These are phyloP conservation scores for Neurospora sublineolata DNA, from an alignment of 495 filamentous ascomycete species.

Conservation along the genomic window DNA sequence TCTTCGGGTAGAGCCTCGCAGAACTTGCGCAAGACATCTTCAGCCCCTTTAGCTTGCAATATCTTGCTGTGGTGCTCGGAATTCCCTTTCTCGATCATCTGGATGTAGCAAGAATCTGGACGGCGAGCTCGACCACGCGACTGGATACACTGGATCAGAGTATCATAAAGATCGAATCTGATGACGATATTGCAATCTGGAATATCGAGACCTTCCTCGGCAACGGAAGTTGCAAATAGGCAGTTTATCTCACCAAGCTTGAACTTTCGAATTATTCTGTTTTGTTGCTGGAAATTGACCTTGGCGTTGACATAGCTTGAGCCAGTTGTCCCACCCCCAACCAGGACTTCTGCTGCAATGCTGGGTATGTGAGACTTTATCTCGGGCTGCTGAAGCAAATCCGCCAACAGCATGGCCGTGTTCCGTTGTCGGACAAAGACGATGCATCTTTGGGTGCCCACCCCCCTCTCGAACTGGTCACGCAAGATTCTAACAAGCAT, in stretches of 20 bases:
- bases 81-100: constrained; percentile 69
- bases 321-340: constrained; percentile 14
- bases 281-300: constrained; percentile 61
- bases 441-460: constrained; percentile 61
- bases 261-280: constrained; percentile 66
- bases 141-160: constrained; percentile 92
- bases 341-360: constrained; percentile 54
- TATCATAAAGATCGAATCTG: constrained; percentile 79
- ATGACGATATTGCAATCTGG: constrained; percentile 90
- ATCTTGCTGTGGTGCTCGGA: constrained; percentile 42
- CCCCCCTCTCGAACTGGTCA: constrained; percentile 41
- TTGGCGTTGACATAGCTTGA: constrained; percentile 26
- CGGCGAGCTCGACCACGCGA: constrained; percentile 84
- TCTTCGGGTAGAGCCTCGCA: constrained; percentile 68
- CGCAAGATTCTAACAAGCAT: constrained; percentile 46
- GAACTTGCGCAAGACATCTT: constrained; percentile 56
- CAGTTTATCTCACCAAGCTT: constrained; percentile 75
- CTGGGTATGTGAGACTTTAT: constrained; percentile 39
- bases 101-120: constrained; percentile 64
- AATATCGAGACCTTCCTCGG: constrained; percentile 92
- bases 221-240: constrained; percentile 82
- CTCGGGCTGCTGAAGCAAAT: constrained; percentile 46
- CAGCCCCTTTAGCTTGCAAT: constrained; percentile 31
- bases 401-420: constrained; percentile 60
- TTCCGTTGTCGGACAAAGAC: constrained; percentile 74